Evolutionary conservation across 2,329 filamentous ascomycete species (phyloP), one percentile per base, ranked within the genome.

Genomic region (Colletotrichum sp.): DNA sequence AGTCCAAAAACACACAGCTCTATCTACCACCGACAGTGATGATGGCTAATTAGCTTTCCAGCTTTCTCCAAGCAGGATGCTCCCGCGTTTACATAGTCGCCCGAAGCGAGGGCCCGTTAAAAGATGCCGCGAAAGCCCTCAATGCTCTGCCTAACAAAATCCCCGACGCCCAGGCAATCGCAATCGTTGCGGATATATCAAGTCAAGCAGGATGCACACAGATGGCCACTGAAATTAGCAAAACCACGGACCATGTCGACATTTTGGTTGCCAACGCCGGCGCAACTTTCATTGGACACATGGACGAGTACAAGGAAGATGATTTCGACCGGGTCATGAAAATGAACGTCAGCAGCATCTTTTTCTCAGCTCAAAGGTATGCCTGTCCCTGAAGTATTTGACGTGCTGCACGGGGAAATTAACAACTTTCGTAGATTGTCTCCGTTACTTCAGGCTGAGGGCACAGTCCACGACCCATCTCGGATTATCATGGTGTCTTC

Each of bases 321-420:
- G 57, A 62, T 32, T 62, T 62, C 19, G 57, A 62, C 57, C 57
- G 57, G 0, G 57, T 62, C 25, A 62, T 62, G 57, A 62, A 30
- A 62, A 62, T 32, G 29, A 62, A 62, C 19, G 57, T 62, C 57
- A 62, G 57, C 57, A 62, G 57, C 57, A 30, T 62, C 9, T 62
- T 62, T n/a, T 62, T 62, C 19, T 62, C 57, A 0, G 57, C 57
- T 2, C 57, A 62, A 62, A 62, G 32, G 29, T 62, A 32, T 11
- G 34, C 32, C 32, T 5, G 55, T n/a, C 27, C 57, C 8, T 32
- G 1, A 3, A n/a, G 6, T 22, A 19, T 61, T 61, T 13, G 8
- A 22, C 57, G 6, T 62, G 32, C 2, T 19, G 13, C 2, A 2
- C 2, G 0, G 29, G 2, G 1, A 61, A 2, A 8, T 32, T 62